These are phyloP conservation scores for Chytridium lagenaria DNA, from an alignment of 371 early-diverging fungal species.

Conservation along the genomic window DNA sequence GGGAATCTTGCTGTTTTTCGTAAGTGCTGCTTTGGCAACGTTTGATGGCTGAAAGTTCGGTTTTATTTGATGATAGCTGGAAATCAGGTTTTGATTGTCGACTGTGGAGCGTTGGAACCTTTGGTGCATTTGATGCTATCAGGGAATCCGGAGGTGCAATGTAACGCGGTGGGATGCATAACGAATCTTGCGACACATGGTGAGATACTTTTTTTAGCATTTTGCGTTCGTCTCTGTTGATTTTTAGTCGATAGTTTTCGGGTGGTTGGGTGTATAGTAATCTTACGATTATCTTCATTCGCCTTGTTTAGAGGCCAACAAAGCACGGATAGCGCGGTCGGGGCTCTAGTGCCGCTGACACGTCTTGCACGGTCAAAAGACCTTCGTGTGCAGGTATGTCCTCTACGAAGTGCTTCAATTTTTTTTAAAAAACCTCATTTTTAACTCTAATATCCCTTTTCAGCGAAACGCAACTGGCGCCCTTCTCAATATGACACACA, in stretches of 20 bases:
- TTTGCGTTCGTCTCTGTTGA: background rate
- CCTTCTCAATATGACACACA: constrained; percentile 93
- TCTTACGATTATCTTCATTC: background rate
- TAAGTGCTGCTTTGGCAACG: too few species aligned
- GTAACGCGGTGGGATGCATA: constrained; percentile 96
- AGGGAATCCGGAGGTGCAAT: constrained; percentile 88
- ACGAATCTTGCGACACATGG: constrained; percentile 91
- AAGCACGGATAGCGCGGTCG: constrained; percentile 83
- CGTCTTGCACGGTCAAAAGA: constrained; percentile 82
- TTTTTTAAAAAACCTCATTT: background rate
- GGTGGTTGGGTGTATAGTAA: too few species aligned
- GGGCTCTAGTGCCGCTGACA: constrained; percentile 78
- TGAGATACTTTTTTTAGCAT: constrained; percentile 40
- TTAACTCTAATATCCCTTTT: background rate
- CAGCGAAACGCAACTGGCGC: constrained; percentile 92
- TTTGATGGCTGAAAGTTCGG: too few species aligned
- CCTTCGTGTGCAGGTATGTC: constrained; percentile 70
- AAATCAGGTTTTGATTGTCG: constrained; percentile 86
- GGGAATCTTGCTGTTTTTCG: constrained; percentile 89
- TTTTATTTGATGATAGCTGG: too few species aligned
- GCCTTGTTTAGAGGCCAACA: constrained; percentile 76
- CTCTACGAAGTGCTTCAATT: background rate
- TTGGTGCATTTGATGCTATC: constrained; percentile 89
- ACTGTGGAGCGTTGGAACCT: constrained; percentile 85
- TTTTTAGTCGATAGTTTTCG: too few species aligned